Evolutionary conservation across 768 basidiomycete genomes (phyloP), one percentile per base, ranked within the genome.

Genomic region (Rhodotorula diobovata): DNA sequence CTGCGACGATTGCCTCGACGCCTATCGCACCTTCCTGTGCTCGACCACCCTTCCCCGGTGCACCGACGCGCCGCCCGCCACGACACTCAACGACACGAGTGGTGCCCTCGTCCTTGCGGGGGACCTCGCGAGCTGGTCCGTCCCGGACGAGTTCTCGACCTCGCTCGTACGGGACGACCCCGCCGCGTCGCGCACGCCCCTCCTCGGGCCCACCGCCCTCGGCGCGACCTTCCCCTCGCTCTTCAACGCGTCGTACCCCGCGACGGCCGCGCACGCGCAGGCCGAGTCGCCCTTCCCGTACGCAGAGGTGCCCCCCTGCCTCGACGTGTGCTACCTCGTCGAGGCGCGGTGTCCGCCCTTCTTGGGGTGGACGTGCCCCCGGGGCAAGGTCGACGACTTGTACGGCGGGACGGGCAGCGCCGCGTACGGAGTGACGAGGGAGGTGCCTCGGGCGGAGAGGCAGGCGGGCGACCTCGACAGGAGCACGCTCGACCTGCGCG

Each of bases 11-110:
- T 93, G 91, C 76, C 85, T 88, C 72, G 79, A 80, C 32, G 86
- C 86, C 34, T 94, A 93, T 79, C 85, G 88, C 45, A 82, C 81
- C 45, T 94, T 90, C 90, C 84, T 90, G 45, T 94, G 92, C 80
- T 79, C 86, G 32, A 81, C 88, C 25, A 86, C 87, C 16, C 84
- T 94, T 77, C 86, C 90, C 23, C 86, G 91, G 35, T 93, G 91
- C 71, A 83, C 85, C 23, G 90, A 93, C 61, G 68, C 70, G 21
- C 69, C 76, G 10, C 0, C 68, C 15, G 53, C 65, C 43, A 41
- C 66, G 18, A 62, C 50, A 6, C 25, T 63, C 18, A 66, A 63
- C 48, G 32, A 43, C 43, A 57, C 51, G n/a, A 25, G 23, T 8
- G 48, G 8, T 28, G 63, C 46, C n/a, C 2, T 43, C 51, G 41